Evolutionary conservation across 306 rosid genomes (phyloP).

Genomic region (Prunus davidiana): DNA sequence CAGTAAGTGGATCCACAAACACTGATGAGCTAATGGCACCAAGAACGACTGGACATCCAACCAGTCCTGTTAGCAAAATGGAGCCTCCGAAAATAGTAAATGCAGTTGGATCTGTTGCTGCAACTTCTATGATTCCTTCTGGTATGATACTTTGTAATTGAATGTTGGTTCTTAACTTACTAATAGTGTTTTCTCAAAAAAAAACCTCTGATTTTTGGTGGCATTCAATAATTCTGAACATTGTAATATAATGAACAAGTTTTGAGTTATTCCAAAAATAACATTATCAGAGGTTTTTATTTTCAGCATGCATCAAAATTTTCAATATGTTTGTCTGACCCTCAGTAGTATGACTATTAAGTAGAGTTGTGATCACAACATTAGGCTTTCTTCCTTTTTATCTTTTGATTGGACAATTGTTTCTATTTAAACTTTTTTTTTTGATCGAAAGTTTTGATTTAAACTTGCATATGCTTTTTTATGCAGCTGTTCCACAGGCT

Average conservation of each 20-base stretch:
- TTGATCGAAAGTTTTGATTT: neutral
- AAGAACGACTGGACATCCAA: conserved; percentile 45
- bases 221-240: neutral
- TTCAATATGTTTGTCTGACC: neutral
- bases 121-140: conserved; percentile 56
- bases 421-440: neutral
- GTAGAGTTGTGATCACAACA: neutral
- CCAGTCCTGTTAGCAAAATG: conserved; percentile 48
- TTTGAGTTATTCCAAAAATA: neutral
- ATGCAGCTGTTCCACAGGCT: conserved; percentile 75
- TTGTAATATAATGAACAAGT: neutral
- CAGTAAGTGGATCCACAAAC: conserved; percentile 76
- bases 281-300: neutral
- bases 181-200: neutral
- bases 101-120: conserved; percentile 31
- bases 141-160: conserved; percentile 39
- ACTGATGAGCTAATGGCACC: conserved; percentile 65
- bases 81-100: conserved; percentile 52
- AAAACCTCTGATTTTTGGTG: neutral
- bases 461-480: neutral
- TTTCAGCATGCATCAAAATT: neutral
- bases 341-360: too few relatives aligned
- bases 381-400: neutral
- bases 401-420: neutral
- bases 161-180: neutral